These are phyloP conservation scores for Phytophthora citrophthora DNA, from an alignment of 352 stramenopile genomes.

Conservation along the genomic window DNA sequence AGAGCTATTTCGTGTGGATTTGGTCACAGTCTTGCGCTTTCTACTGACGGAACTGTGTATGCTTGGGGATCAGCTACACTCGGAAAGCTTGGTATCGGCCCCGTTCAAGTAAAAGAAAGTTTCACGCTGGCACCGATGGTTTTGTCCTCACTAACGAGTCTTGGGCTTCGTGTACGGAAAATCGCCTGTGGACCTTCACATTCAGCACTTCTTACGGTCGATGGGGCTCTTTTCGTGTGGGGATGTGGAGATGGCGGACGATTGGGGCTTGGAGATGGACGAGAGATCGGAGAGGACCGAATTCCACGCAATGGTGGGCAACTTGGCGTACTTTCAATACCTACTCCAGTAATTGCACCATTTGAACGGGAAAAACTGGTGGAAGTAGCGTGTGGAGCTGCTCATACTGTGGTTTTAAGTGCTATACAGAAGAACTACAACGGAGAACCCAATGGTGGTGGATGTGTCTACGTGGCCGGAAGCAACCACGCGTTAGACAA, in stretches of 20 bases:
- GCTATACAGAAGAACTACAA: slow-evolving; percentile 19
- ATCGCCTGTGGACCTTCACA: slow-evolving; percentile 83
- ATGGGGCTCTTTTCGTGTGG: slow-evolving; percentile 76
- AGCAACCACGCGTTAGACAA: slow-evolving; percentile 68
- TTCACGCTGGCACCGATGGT: slow-evolving; percentile 69
- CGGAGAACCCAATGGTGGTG: slow-evolving; percentile 26
- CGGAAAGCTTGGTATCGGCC: slow-evolving; percentile 74
- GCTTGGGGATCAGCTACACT: slow-evolving; percentile 75
- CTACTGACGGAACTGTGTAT: slow-evolving; percentile 69
- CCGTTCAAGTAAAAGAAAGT: slow-evolving; percentile 51
- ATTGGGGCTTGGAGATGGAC: slow-evolving; percentile 72
- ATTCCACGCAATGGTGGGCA: slow-evolving; percentile 67
- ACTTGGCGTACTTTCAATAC: slow-evolving; percentile 44
- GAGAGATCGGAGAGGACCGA: slow-evolving; percentile 61
- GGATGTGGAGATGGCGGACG: slow-evolving; percentile 73
- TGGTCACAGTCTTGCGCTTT: slow-evolving; percentile 72
- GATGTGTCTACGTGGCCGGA: slow-evolving; percentile 63
- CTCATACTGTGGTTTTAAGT: slow-evolving; percentile 67
- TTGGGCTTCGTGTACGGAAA: slow-evolving; percentile 51
- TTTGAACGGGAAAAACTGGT: slow-evolving; percentile 56
- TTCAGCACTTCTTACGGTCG: slow-evolving; percentile 64
- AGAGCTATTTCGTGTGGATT: slow-evolving; percentile 66
- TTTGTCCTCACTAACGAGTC: slow-evolving; percentile 34
- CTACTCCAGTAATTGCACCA: slow-evolving; percentile 46
- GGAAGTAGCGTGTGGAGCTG: slow-evolving; percentile 71